phyloP scores from a whole-genome alignment of 441 rosid genomes.

The Syzygium malaccense region DNA sequence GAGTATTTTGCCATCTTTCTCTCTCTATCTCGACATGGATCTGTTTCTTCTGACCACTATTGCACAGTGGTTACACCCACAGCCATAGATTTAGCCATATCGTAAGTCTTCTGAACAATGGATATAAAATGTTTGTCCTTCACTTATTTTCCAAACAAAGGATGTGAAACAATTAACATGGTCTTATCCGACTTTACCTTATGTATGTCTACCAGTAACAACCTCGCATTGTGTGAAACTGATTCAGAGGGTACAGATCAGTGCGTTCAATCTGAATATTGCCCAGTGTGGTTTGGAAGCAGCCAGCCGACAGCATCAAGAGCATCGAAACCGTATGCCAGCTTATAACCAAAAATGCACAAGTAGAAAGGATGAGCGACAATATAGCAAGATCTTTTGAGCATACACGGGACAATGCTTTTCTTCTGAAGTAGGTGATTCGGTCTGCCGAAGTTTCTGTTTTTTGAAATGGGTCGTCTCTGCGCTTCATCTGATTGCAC shows the following conservation, averaged over 20 bases:
- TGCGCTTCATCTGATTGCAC: neutral
- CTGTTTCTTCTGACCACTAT: neutral
- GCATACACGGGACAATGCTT: slow-evolving; percentile 94
- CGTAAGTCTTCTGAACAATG: neutral
- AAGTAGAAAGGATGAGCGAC: slow-evolving; percentile 70
- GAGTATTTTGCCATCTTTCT: neutral
- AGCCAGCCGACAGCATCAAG: too few species aligned
- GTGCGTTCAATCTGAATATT: neutral
- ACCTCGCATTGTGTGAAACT: neutral
- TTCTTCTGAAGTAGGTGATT: slow-evolving; percentile 65
- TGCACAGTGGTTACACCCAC: neutral
- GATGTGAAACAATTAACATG: neutral
- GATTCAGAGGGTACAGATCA: neutral
- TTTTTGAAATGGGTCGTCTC: neutral
- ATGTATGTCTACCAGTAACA: neutral
- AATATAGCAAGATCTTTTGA: slow-evolving; percentile 92
- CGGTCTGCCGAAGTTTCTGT: neutral
- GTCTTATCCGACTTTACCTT: neutral
- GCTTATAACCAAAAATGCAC: too few species aligned
- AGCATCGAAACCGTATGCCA: too few species aligned
- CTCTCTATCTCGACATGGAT: neutral
- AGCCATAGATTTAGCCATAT: neutral
- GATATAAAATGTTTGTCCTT: neutral
- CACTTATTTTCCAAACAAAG: neutral
- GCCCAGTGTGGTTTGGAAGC: neutral